phyloP scores from a whole-genome alignment of 2,329 filamentous ascomycete genomes.

The Aspergillus pseudoviridinutans region DNA sequence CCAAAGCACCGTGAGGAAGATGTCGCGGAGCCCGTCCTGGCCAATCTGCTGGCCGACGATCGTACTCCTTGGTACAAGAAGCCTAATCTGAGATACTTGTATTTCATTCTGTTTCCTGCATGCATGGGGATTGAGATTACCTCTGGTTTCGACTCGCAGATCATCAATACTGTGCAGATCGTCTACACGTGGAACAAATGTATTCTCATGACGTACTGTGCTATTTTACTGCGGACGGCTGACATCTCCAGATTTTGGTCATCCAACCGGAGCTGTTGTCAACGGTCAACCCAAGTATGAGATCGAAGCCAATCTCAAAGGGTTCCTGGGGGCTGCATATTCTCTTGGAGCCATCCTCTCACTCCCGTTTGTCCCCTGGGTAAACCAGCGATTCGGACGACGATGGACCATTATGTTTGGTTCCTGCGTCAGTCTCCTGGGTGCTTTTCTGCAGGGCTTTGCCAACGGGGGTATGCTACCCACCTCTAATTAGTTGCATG shows the following conservation, averaged over 20 bases:
- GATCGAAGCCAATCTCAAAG: slow-evolving; percentile 29
- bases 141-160: slow-evolving; percentile 55
- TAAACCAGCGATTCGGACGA: slow-evolving; percentile 55
- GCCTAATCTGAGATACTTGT: slow-evolving; percentile 54
- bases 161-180: slow-evolving; percentile 45
- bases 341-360: slow-evolving; percentile 57
- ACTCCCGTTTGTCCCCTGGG: slow-evolving; percentile 54
- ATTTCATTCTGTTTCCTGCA: slow-evolving; percentile 56
- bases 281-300: slow-evolving; percentile 16
- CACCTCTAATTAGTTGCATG: background rate
- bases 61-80: slow-evolving; percentile 54
- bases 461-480: slow-evolving; percentile 41
- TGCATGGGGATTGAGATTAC: slow-evolving; percentile 62
- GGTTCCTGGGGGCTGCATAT: slow-evolving; percentile 57
- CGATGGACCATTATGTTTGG: slow-evolving; percentile 56
- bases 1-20: slow-evolving; percentile 22
- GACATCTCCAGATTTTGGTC: slow-evolving; percentile 16
- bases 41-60: slow-evolving; percentile 27
- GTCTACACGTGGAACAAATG: slow-evolving; percentile 38
- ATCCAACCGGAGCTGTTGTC: slow-evolving; percentile 16
- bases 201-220: slow-evolving; percentile 7
- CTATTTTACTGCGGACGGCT: background rate
- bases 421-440: slow-evolving; percentile 52
- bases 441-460: slow-evolving; percentile 55
- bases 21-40: slow-evolving; percentile 20